Evolutionary conservation across 164 flowering plant species (phyloP), one percentile per base, ranked within the genome.

Genomic region (Taxillus chinensis): DNA sequence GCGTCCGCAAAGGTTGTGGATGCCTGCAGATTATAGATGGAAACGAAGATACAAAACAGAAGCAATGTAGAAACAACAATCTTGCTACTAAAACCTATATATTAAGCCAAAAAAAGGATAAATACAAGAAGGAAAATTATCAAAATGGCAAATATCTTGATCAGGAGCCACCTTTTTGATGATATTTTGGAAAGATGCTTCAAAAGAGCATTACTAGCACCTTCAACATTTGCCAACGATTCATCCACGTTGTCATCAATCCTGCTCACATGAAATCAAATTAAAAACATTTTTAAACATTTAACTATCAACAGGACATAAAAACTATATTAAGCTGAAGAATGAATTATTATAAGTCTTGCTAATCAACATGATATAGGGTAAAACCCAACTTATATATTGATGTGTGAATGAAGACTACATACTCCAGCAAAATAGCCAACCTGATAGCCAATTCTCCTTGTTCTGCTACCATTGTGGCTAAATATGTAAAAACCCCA

Each of bases 231-330:
- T 48, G 80, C 62, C 73, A 91, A 68, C 27, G 97, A 76, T 65
- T 91, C 93, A 3, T 86, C 95, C 97, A 86, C 84, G 78, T 91
- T 80, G 58, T 91, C 97, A 68, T 91, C 97, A 68, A 91, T 91
- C 87, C 97, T 91, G 83, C 57, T 63, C 41, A 71, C 12, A 48
- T 53, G 43, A 64, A 67, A 12, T 14, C n/a, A 41, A 42, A 66
- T 14, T 16, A 56, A 17, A 12, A 37, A 41, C 50, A 46, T 15
- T 12, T 4, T 43, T 40, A 43, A 3, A 46, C 48, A 40, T 48
- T 8, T 39, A 55, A n/a, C 15, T 56, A 3, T 65, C 14, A 12
- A 17, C 57, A 9, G 12, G 37, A 17, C 3, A 54, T 27, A 27
- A 17, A 17, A 27, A 27, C 9, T 17, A 54, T 13, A 27, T 3